Base-by-base conservation (phyloP, 441 rosid species). In the Biscutella laevigata region DNA sequence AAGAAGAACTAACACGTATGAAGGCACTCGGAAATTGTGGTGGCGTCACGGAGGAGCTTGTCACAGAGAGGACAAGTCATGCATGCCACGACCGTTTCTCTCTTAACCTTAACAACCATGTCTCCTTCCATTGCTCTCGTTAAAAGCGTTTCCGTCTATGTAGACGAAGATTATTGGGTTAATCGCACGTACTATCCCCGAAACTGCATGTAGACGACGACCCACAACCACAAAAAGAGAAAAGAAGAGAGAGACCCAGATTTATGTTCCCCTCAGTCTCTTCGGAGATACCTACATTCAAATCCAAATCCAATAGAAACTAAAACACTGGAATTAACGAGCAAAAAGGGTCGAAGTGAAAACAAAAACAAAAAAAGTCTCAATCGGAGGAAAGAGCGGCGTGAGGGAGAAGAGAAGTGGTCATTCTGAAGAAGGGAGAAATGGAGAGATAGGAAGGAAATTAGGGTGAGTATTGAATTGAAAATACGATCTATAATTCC, bases 21-120 rank as follows among this genome's bases (percentile, higher is more conserved):
- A 35, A 91, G 96, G 42, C 96, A 91, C 69, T 91, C 98, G 25
- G 94, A 74, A 55, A 87, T 78, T 67, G 95, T 87, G 58, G 96
- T 87, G 67, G 98, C 96, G 52, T 87, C 90, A 51, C 71, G 74
- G 25, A 91, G 64, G 67, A 91, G 78, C 63, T 74, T 77, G 3
- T 81, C 54, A 65, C 98, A 91, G 59, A 91, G 83, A 58, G 85
- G 74, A 57, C 98, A 91, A 51, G 77, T 91, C 85, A 87, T 83
- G 92, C 95, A 91, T 75, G 86, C 81, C 37, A 64, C 86, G 47
- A 91, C 77, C 71, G 75, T 56, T 14, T 78, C 94, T 59, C 85
- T 77, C 77, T 63, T 81, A 64, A 83, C 87, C 67, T 75, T 82
- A 75, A 69, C 86, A 46, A 70, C 70, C 71, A 60, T 66, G 7